A percentile compares a stretch with the other conserved stretches of the same genome.
These are phyloP conservation scores for Ilex aquifolium DNA, from an alignment of 257 asterid species.

Conservation along the genomic window DNA sequence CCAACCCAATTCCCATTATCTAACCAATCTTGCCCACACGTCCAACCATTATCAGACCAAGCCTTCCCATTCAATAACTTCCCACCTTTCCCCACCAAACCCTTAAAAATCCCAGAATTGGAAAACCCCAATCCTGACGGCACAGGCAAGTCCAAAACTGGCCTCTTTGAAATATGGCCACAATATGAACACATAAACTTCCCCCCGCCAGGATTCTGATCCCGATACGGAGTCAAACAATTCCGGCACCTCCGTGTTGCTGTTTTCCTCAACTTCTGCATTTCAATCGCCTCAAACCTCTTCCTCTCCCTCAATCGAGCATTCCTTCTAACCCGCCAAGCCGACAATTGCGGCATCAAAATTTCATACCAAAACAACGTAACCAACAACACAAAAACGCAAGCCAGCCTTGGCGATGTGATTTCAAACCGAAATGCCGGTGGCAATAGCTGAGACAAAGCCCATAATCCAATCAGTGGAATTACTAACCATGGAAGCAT, in stretches of 20 bases:
- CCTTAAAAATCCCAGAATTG: slow-evolving; percentile 74
- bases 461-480: slow-evolving; percentile 95
- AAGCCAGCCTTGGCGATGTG: slow-evolving; percentile 89
- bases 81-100: slow-evolving; percentile 83
- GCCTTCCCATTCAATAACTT: slow-evolving; percentile 73
- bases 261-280: slow-evolving; percentile 86
- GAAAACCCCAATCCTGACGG: slow-evolving; percentile 64
- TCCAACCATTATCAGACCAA: slow-evolving; percentile 86
- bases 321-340: slow-evolving; percentile 76
- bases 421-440: slow-evolving; percentile 92
- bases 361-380: slow-evolving; percentile 91
- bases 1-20: slow-evolving; percentile 73
- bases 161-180: slow-evolving; percentile 93
- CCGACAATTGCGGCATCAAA: slow-evolving; percentile 81
- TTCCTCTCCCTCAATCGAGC: slow-evolving; percentile 73
- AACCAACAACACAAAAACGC: slow-evolving; percentile 72
- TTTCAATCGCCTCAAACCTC: slow-evolving; percentile 77
- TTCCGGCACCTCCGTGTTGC: slow-evolving; percentile 96
- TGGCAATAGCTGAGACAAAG: slow-evolving; percentile 90
- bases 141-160: slow-evolving; percentile 84
- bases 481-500: slow-evolving; percentile 99
- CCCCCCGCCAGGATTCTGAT: slow-evolving; percentile 96
- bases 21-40: slow-evolving; percentile 93
- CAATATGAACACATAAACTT: slow-evolving; percentile 97
- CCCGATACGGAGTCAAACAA: slow-evolving; percentile 84